phyloP scores from a whole-genome alignment of 768 basidiomycete genomes.

The Mycena haematopus region DNA sequence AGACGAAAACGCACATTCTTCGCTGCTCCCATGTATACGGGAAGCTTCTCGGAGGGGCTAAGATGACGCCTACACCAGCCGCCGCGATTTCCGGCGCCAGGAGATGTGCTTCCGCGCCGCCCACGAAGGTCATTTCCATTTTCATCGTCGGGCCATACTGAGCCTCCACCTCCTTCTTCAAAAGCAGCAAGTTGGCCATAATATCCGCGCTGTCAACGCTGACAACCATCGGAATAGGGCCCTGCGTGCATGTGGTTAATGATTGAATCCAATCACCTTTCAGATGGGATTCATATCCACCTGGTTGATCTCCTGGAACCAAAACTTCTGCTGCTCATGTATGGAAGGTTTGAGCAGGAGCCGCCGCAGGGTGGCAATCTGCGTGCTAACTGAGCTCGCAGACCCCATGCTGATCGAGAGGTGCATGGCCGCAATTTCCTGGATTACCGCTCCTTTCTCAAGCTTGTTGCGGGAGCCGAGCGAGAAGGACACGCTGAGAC shows the following conservation, averaged over 20 bases:
- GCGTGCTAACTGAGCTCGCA: conserved; percentile 65
- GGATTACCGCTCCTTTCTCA: conserved; percentile 60
- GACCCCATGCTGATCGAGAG: conserved; percentile 53
- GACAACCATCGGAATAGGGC: conserved; percentile 66
- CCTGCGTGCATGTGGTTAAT: conserved; percentile 39
- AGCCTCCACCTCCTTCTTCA: conserved; percentile 68
- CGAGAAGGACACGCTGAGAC: conserved; percentile 64
- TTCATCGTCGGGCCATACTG: conserved; percentile 47
- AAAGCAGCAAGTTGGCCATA: conserved; percentile 66
- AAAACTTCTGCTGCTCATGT: conserved; percentile 48
- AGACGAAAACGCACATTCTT: conserved; percentile 57
- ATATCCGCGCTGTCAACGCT: conserved; percentile 69
- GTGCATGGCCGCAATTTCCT: conserved; percentile 67
- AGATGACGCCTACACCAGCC: conserved; percentile 73
- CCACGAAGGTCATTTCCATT: conserved; percentile 58
- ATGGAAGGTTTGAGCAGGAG: conserved; percentile 51
- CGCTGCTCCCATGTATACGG: conserved; percentile 70
- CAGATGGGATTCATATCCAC: conserved; percentile 38
- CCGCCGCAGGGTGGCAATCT: conserved; percentile 64
- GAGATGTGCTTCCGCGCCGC: conserved; percentile 73
- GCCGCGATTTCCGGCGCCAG: conserved; percentile 74
- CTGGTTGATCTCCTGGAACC: conserved; percentile 52
- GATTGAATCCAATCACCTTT: too few species aligned
- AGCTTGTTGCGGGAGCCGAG: conserved; percentile 63
- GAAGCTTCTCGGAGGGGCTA: conserved; percentile 71